Evolutionary conservation across 768 basidiomycete genomes (phyloP), one percentile per base, ranked within the genome.

Genomic region (Hortiboletus flavorubellus): DNA sequence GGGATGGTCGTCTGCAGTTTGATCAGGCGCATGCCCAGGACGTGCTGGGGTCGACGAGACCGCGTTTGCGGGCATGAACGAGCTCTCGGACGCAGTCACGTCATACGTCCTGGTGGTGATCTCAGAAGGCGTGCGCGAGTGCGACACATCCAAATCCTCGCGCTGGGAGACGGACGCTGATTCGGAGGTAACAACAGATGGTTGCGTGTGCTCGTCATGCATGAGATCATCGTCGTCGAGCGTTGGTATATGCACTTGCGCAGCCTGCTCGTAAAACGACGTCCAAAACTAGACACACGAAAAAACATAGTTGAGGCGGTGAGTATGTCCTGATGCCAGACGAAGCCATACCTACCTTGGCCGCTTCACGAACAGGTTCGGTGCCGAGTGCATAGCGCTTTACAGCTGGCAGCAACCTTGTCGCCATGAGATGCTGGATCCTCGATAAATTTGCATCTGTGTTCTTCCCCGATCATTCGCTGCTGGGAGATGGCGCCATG

Each of bases 221-320:
- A 76, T 74, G 8, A 75, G 79, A n/a, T 80, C 82, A 55, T 83
- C 79, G 53, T 91, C 86, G 14, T 85, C 91, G 34, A 79, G 84
- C 2, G 83, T 84, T 5, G 88, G 86, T 42, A 94, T 87, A 39
- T 86, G 84, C 30, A 93, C 87, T 62, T 92, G 87, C 4, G 96
- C 95, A 9, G 94, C 93, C 55, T 89, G 84, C 66, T 98, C 94
- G 67, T 94, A 98, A 78, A 99, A 98, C 0, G 91, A 88, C 5
- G 87, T 87, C 95, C 96, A 98, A 69, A 98, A 98, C 95, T 96
- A 63, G 0, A 26, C 5, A 44, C 18, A 30, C 1, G 29, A 2
- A 8, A 29, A 21, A 18, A 15, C 31, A 37, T 21, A 14, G 38
- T 9, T 43, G 42, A 44, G 35, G 45, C 6, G 26, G 26, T 10